Percentiles rank a stretch among this genome's conserved stretches.
phyloP scores from a whole-genome alignment of 164 flowering plant genomes.

The Echeveria elegans region DNA sequence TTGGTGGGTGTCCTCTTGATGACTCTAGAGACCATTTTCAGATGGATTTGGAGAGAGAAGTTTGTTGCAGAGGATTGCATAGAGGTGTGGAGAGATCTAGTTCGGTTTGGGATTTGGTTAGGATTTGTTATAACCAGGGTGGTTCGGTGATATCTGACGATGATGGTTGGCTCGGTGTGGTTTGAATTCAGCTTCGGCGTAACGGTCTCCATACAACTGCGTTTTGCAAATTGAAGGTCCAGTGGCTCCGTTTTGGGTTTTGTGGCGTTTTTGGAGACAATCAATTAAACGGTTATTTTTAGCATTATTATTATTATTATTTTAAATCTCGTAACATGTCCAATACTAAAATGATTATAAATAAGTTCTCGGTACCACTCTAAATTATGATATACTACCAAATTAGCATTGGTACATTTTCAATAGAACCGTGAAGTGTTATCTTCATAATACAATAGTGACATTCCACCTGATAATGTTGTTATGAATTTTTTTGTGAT shows the following conservation, averaged over 20 bases:
- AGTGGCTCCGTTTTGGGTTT: background rate
- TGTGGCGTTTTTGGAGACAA: too few species aligned
- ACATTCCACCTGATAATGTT: too few species aligned
- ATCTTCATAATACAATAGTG: too few species aligned
- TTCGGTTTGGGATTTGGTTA: background rate
- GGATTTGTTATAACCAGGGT: background rate
- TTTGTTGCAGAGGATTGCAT: background rate
- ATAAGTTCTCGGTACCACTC: too few species aligned
- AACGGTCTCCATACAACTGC: conserved; percentile 2
- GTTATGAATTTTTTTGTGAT: too few species aligned
- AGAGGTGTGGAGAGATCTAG: background rate
- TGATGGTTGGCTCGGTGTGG: conserved; percentile 2
- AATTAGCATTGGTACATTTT: too few species aligned
- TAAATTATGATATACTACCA: too few species aligned
- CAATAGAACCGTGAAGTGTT: too few species aligned
- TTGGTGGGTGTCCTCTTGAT: conserved; percentile 47
- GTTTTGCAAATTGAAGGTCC: background rate
- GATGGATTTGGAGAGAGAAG: background rate
- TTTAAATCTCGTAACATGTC: too few species aligned
- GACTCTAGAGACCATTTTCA: conserved; percentile 57
- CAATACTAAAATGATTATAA: too few species aligned
- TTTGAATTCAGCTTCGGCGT: conserved; percentile 9
- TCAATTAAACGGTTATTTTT: too few species aligned
- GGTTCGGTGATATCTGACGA: background rate
- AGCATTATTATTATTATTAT: too few species aligned